Evolutionary conservation across 2,329 filamentous ascomycete genomes (phyloP).

Genomic region (Colletotrichum sp.): DNA sequence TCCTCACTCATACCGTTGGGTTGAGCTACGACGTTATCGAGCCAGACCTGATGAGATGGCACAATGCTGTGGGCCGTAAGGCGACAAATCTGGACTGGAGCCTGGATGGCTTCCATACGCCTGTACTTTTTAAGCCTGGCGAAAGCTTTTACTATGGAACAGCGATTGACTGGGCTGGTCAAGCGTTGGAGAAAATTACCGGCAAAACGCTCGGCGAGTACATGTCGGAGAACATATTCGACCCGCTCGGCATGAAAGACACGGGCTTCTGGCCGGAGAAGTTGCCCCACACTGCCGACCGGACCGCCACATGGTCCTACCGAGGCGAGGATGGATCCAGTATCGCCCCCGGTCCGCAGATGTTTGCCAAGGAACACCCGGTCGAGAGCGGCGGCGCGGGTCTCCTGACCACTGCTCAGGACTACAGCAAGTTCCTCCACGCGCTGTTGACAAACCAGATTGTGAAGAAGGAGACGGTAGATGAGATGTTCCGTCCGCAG

Average conservation of each 20-base stretch:
- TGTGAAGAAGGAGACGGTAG: conserved; percentile 31
- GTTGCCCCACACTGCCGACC: conserved; percentile 28
- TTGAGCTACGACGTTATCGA: conserved; percentile 48
- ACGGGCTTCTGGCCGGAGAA: conserved; percentile 40
- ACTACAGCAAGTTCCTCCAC: conserved; percentile 42
- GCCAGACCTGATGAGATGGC: conserved; percentile 45
- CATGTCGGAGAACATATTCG: conserved; percentile 41
- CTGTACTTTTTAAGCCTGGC: conserved; percentile 49
- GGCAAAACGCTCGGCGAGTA: conserved; percentile 40
- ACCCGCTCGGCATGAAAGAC: conserved; percentile 38
- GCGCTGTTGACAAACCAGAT: conserved; percentile 36
- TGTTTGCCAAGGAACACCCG: conserved; percentile 32
- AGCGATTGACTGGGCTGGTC: conserved; percentile 52
- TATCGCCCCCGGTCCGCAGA: conserved; percentile 24
- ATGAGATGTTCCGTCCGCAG: conserved; percentile 45
- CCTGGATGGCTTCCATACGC: conserved; percentile 44
- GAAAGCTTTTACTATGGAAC: conserved; percentile 55
- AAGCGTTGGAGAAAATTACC: conserved; percentile 45
- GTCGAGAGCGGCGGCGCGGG: conserved; percentile 50
- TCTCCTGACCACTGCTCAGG: conserved; percentile 43
- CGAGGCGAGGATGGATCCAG: conserved; percentile 23
- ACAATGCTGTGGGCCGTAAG: conserved; percentile 35
- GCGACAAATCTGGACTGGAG: conserved; percentile 35
- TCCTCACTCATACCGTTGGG: conserved; percentile 57
- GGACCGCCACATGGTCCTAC: conserved; percentile 24